Evolutionary conservation across 2,329 filamentous ascomycete genomes (phyloP), one percentile per base, ranked within the genome.

Genomic region (Penicillium sp.): DNA sequence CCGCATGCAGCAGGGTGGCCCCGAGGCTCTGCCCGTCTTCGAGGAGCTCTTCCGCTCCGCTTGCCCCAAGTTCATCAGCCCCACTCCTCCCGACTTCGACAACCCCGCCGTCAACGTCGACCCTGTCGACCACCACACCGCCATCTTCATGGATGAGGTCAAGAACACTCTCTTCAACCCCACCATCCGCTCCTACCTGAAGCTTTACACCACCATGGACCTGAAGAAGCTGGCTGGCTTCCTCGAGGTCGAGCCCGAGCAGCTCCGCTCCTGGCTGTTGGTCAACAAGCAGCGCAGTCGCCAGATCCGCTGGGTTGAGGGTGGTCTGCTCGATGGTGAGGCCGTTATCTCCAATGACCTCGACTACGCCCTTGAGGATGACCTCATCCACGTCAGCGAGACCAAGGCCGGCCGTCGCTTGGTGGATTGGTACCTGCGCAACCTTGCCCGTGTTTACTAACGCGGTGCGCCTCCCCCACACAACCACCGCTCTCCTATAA

Each of bases 31-130:
- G 28, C 94, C 93, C 68, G 89, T 99, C 74, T 99, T 97, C 73
- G 95, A 98, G 85, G 95, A 98, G 84, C 89, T 99, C 71, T 99
- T 99, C 91, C 89, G 91, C 75, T 85, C 89, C 65, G 91, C 95
- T n/a, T 98, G 95, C 88, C 95, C 95, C 79, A 98, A 97, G 84
- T 99, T 99, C 86, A 99, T 99, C 85, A 96, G 90, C 65, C 95
- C 95, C 55, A 95, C 95, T 19, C 92, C 93, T 60, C 95, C 95
- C 56, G 93, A 99, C 82, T 99, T 99, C 79, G 95, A 98, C 77
- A 94, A 96, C 85, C 93, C 95, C 65, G 89, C 93, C 80, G 82
- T 93, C 81, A 99, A 99, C 84, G 85, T 98, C 72, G 95, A 99
- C 82, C 95, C 95, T 46, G 87, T 97, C 68, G 94, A 99, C 83